Evolutionary conservation across 1,139 yeast genomes (phyloP), one percentile per base, ranked within the genome.

Genomic region (Candida frijolesensis): DNA sequence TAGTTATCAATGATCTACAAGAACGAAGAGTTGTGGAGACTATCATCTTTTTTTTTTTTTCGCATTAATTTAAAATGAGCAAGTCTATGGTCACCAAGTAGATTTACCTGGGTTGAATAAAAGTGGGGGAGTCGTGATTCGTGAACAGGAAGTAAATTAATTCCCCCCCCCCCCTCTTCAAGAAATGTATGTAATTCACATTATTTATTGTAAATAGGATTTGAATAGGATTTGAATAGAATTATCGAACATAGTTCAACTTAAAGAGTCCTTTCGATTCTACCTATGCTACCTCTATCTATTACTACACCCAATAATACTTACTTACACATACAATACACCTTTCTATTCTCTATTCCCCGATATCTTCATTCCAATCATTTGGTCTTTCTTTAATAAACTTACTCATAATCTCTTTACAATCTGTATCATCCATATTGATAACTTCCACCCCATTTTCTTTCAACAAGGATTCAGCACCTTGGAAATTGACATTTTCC

Each of bases 361-460:
- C 97, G 61, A 91, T 91, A 65, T 91, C 97, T 68, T 91, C 97
- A 65, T 78, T 78, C 97, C 97, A 91, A 54, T 84, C 88, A 46
- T 78, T 75, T 7, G 97, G 96, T 55, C 85, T 81, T 60, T 88
- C 90, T 50, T 72, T 69, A 55, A 92, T 91, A 66, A 91, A 92
- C 60, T 83, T 78, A 48, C 74, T 74, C 96, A 92, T 88, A 56
- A 92, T 66, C 15, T 78, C 78, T 62, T 82, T 83, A 68, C 97
- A 92, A 58, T 83, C 83, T 30, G 75, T 76, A 59, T 81, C 83
- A 48, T 90, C 70, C 64, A 87, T 56, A 63, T 89, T 86, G 47
- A 87, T 74, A 16, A 91, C 83, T 62, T 91, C 95, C 43, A 88
- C 85, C 14, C 96, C 96, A 58, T 84, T 74, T 11, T 76, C 63